Percentiles rank a stretch among this genome's conserved stretches.
These are phyloP conservation scores for Urochloa ruziziensis DNA, from an alignment of 176 grass and related monocot species.

Conservation along the genomic window DNA sequence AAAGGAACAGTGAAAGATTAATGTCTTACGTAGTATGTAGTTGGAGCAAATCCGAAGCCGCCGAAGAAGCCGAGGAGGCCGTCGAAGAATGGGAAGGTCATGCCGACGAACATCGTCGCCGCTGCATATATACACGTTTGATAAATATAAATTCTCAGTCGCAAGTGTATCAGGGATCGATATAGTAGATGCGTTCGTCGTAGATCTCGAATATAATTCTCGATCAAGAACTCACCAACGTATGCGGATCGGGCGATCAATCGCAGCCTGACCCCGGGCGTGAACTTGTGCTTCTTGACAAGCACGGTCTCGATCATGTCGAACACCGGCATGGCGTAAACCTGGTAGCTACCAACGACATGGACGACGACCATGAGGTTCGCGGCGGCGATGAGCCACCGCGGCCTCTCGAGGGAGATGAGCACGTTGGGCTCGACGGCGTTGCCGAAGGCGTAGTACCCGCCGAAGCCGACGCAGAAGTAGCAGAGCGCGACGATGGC, in stretches of 20 bases:
- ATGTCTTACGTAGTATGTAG: constrained; percentile 46
- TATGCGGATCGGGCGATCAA: constrained; percentile 35
- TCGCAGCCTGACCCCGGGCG: constrained; percentile 37
- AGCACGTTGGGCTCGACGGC: constrained; percentile 16
- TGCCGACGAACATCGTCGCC: constrained; percentile 48
- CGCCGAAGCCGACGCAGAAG: constrained; percentile 48
- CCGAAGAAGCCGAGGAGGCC: constrained; percentile 69
- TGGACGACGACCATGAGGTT: constrained; percentile 66
- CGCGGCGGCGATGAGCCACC: constrained; percentile 54
- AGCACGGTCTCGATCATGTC: constrained; percentile 67
- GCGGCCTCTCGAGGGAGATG: constrained; percentile 31
- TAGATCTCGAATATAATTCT: too few species aligned
- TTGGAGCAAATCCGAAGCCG: constrained; percentile 63
- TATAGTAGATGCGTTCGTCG: too few species aligned
- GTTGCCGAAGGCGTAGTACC: constrained; percentile 52
- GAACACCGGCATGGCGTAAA: constrained; percentile 61
- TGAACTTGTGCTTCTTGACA: constrained; percentile 54
- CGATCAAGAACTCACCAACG: neutral
- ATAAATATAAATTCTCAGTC: neutral
- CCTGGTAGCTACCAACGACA: constrained; percentile 60
- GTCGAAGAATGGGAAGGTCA: constrained; percentile 58
- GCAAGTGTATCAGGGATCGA: too few species aligned
- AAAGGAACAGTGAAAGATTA: too few species aligned
- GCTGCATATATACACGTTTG: neutral
- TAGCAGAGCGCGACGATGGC: constrained; percentile 54